phyloP scores from a whole-genome alignment of 129 eudicot species.

The Glebionis coronaria region DNA sequence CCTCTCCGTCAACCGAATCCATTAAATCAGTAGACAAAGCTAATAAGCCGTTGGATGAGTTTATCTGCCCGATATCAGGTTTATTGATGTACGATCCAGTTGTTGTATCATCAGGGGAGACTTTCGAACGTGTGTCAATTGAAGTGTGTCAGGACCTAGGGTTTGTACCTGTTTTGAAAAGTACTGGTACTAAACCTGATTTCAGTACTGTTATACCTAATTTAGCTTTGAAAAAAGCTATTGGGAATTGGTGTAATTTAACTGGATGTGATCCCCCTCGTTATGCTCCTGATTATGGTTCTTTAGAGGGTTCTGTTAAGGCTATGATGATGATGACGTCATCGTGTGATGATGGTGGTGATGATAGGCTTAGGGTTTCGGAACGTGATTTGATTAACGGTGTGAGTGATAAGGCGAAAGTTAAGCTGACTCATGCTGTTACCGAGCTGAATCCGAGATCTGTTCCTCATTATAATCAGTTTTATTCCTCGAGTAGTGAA shows the following conservation, averaged over 20 bases:
- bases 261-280: slow-evolving; percentile 35
- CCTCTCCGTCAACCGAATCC: slow-evolving; percentile 27
- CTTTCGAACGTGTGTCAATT: slow-evolving; percentile 57
- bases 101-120: slow-evolving; percentile 79
- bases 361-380: slow-evolving; percentile 40
- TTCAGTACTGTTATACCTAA: slow-evolving; percentile 59
- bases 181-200: slow-evolving; percentile 66
- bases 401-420: slow-evolving; percentile 50
- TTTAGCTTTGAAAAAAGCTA: slow-evolving; percentile 60
- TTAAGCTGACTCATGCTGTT: slow-evolving; percentile 49
- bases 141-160: slow-evolving; percentile 49
- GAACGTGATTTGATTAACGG: slow-evolving; percentile 60
- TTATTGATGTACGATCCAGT: slow-evolving; percentile 73
- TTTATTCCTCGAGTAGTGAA: slow-evolving; percentile 68
- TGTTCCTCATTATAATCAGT: not conserved
- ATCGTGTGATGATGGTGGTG: not conserved
- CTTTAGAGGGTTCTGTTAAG: slow-evolving; percentile 31
- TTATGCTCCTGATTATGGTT: slow-evolving; percentile 36
- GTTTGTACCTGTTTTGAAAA: slow-evolving; percentile 43
- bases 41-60: slow-evolving; percentile 44
- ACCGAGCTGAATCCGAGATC: slow-evolving; percentile 57
- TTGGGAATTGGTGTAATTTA: slow-evolving; percentile 61
- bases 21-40: no score
- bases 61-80: slow-evolving; percentile 70
- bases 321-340: slow-evolving; percentile 15